A percentile compares a stretch with the other conserved stretches of the same genome.
phyloP scores from a whole-genome alignment of 352 stramenopile species.

The Phytopythium vexans region DNA sequence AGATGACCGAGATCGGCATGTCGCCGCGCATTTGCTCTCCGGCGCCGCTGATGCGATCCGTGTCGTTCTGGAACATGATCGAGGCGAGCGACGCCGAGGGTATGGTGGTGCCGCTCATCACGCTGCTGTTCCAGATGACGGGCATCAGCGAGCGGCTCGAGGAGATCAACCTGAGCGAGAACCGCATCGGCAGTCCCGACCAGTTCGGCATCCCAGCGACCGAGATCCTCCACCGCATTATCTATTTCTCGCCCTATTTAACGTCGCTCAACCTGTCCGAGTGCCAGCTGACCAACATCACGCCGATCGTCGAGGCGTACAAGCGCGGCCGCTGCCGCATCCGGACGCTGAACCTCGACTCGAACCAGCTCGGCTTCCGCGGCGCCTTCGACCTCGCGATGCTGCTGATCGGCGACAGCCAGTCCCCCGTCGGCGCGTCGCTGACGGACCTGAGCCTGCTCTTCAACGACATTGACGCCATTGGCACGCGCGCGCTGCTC shows the following conservation, averaged over 20 bases:
- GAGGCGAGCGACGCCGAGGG: slow-evolving; percentile 37
- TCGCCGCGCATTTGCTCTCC: slow-evolving; percentile 48
- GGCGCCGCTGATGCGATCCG: slow-evolving; percentile 31
- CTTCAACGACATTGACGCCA: slow-evolving; percentile 57
- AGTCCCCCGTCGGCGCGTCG: slow-evolving; percentile 31
- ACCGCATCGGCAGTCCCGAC: slow-evolving; percentile 51
- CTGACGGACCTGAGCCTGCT: slow-evolving; percentile 42
- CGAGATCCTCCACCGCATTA: slow-evolving; percentile 49
- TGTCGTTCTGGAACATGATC: slow-evolving; percentile 57
- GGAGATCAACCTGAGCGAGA: slow-evolving; percentile 53
- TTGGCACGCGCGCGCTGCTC: slow-evolving; percentile 43
- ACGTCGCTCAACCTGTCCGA: slow-evolving; percentile 42
- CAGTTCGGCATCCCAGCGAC: slow-evolving; percentile 44
- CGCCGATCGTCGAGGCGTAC: slow-evolving; percentile 45
- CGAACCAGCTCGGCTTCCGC: slow-evolving; percentile 51
- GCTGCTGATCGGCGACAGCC: slow-evolving; percentile 49
- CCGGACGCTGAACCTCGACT: slow-evolving; percentile 44
- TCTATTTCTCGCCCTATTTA: slow-evolving; percentile 59
- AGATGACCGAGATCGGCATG: slow-evolving; percentile 52
- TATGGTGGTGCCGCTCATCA: slow-evolving; percentile 49
- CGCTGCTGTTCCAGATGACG: slow-evolving; percentile 54
- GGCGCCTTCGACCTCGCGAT: slow-evolving; percentile 57
- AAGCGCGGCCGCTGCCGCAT: slow-evolving; percentile 45
- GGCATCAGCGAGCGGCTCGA: slow-evolving; percentile 49
- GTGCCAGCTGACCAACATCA: slow-evolving; percentile 51